Evolutionary conservation across 176 grass and related monocot species (phyloP).

Genomic region (Hordeum marinum): DNA sequence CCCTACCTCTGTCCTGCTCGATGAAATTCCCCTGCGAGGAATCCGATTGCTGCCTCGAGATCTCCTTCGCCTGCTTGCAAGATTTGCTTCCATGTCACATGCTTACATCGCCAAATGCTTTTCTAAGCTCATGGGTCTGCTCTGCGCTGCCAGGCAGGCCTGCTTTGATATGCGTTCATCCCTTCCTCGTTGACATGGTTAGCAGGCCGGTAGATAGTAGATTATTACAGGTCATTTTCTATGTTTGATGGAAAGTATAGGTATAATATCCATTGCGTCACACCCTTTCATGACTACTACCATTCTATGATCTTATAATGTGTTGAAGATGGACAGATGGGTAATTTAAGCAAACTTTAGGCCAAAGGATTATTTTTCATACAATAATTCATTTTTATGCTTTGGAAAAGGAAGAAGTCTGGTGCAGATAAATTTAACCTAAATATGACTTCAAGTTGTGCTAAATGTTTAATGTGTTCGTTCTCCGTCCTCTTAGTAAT

Average conservation of each 20-base stretch:
- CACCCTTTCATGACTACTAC: background rate
- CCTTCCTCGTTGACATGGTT: background rate
- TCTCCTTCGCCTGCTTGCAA: background rate
- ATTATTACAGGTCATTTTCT: background rate
- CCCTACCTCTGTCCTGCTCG: slow-evolving; percentile 14
- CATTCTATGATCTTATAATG: background rate
- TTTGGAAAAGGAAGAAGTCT: background rate
- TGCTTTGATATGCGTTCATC: background rate
- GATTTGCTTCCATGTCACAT: background rate
- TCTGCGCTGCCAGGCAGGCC: background rate
- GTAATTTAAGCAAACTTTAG: background rate
- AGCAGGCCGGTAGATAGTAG: background rate
- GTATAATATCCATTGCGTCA: background rate
- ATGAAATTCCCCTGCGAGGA: slow-evolving; percentile 5
- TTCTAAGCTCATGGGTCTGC: background rate
- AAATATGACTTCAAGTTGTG: background rate
- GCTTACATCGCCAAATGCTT: background rate
- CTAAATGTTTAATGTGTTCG: background rate
- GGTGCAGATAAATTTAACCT: background rate
- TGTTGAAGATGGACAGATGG: background rate
- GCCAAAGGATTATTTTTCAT: background rate
- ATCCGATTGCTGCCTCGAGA: background rate
- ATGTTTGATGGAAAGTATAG: background rate
- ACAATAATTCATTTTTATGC: background rate
- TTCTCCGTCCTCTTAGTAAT: background rate